These are phyloP conservation scores for Geosmithia morbida DNA, from an alignment of 2,329 filamentous ascomycete genomes.

Conservation along the genomic window DNA sequence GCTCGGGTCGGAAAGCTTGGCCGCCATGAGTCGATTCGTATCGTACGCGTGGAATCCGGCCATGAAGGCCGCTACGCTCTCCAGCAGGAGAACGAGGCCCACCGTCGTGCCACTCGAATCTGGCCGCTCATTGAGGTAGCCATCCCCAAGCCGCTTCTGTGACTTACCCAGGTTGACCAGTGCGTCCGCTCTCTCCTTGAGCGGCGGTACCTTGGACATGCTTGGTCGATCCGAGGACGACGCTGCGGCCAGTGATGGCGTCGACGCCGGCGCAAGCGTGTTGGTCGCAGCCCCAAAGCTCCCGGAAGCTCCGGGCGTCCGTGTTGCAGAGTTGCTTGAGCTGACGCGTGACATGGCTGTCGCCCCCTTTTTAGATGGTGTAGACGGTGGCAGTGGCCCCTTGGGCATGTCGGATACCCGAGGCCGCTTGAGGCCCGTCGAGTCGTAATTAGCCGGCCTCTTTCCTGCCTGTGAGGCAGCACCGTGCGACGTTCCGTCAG, in stretches of 20 bases:
- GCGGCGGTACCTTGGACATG: neutral
- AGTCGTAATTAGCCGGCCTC: slow-evolving; percentile 11
- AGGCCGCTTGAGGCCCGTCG: slow-evolving; percentile 24
- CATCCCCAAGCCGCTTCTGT: slow-evolving; percentile 40
- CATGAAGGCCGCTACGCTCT: slow-evolving; percentile 38
- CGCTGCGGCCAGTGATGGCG: neutral
- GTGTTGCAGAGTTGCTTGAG: slow-evolving; percentile 35
- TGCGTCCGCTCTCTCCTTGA: slow-evolving; percentile 19
- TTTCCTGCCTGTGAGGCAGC: slow-evolving; percentile 13
- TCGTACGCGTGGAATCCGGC: slow-evolving; percentile 35
- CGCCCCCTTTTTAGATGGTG: slow-evolving; percentile 34
- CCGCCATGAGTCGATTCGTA: slow-evolving; percentile 26
- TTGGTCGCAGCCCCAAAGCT: neutral
- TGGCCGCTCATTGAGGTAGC: slow-evolving; percentile 12
- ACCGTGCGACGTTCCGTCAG: slow-evolving; percentile 30
- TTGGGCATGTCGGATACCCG: slow-evolving; percentile 23
- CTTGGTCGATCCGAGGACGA: neutral
- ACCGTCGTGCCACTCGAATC: slow-evolving; percentile 21
- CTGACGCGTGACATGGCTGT: slow-evolving; percentile 37
- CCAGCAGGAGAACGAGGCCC: slow-evolving; percentile 27
- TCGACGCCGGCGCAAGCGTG: neutral
- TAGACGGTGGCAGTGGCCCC: slow-evolving; percentile 29
- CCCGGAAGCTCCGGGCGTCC: slow-evolving; percentile 32
- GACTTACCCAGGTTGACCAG: slow-evolving; percentile 28
- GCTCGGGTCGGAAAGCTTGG: slow-evolving; percentile 23